Conservation (phyloP, 2,329 filamentous ascomycete species). For the Fusarium sp. region DNA sequence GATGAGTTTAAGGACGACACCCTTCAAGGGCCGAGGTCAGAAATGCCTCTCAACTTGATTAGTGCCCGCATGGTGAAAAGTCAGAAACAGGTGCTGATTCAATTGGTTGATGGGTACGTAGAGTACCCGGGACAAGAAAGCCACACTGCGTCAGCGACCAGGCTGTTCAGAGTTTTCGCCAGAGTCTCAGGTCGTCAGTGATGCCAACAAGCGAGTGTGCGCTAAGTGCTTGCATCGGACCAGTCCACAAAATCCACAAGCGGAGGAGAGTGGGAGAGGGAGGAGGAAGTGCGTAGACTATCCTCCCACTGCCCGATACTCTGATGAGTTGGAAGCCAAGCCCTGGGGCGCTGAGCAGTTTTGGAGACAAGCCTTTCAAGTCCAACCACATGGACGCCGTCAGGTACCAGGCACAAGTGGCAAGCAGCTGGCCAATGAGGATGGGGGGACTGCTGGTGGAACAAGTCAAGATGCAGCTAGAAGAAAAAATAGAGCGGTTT, state of each 20-base stretch:
- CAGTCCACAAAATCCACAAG: slow-evolving; percentile 16
- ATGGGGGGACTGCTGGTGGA: slow-evolving; percentile 9
- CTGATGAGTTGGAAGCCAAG: background rate
- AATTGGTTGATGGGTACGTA: slow-evolving; percentile 22
- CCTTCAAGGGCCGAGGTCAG: slow-evolving; percentile 6
- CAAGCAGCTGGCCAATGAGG: slow-evolving; percentile 48
- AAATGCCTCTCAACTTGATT: slow-evolving; percentile 20
- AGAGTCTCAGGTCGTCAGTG: slow-evolving; percentile 20
- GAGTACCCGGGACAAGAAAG: slow-evolving; percentile 14
- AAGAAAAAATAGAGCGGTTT: slow-evolving; percentile 44
- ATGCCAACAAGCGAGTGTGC: slow-evolving; percentile 17
- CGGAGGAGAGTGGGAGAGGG: slow-evolving; percentile 1
- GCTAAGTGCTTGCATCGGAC: slow-evolving; percentile 38
- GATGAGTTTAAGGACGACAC: slow-evolving; percentile 24
- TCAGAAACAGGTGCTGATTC: slow-evolving; percentile 22
- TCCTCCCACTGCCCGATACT: slow-evolving; percentile 16
- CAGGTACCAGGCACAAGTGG: slow-evolving; percentile 56
- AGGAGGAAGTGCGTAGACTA: slow-evolving; percentile 21
- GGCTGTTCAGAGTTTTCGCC: slow-evolving; percentile 33
- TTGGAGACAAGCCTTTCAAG: slow-evolving; percentile 51
- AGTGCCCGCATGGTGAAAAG: slow-evolving; percentile 31
- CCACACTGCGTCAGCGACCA: slow-evolving; percentile 31
- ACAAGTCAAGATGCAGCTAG: slow-evolving; percentile 38
- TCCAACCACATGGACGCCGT: slow-evolving; percentile 54
- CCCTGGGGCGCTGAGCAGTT: slow-evolving; percentile 12